Conservation (phyloP, 495 filamentous ascomycete genomes). For the Sordaria brevicollis region DNA sequence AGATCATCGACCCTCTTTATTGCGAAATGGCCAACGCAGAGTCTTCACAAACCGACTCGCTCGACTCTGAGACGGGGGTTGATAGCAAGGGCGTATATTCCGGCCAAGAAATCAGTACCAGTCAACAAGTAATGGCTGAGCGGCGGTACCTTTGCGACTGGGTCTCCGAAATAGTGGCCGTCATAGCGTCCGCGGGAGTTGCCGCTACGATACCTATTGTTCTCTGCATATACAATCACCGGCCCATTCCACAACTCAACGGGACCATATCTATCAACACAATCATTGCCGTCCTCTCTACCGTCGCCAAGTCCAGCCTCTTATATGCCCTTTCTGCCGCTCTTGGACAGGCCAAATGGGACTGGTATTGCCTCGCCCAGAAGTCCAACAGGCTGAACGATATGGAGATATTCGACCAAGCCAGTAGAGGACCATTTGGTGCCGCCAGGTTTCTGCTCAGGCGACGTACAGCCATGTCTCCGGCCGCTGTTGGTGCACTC, state of each 20-base stretch:
- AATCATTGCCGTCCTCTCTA: background rate
- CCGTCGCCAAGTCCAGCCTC: background rate
- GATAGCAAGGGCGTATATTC: background rate
- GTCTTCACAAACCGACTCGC: background rate
- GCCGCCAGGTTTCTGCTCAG: background rate
- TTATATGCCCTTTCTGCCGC: background rate
- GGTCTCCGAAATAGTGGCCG: background rate
- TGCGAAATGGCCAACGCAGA: background rate
- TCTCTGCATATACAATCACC: background rate
- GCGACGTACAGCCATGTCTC: background rate
- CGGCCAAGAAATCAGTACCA: background rate
- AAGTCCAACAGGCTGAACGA: background rate
- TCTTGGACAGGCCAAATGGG: background rate
- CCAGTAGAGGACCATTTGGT: background rate
- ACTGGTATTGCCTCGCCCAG: background rate
- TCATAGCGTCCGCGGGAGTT: background rate
- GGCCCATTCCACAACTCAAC: background rate
- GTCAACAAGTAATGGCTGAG: background rate
- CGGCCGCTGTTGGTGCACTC: background rate
- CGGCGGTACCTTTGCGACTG: background rate
- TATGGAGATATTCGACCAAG: background rate
- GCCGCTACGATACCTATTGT: background rate
- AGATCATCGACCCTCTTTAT: background rate
- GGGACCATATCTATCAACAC: background rate
- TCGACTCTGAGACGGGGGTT: background rate